Evolutionary conservation across 768 basidiomycete species (phyloP).

Genomic region (Austroboletus festivus): DNA sequence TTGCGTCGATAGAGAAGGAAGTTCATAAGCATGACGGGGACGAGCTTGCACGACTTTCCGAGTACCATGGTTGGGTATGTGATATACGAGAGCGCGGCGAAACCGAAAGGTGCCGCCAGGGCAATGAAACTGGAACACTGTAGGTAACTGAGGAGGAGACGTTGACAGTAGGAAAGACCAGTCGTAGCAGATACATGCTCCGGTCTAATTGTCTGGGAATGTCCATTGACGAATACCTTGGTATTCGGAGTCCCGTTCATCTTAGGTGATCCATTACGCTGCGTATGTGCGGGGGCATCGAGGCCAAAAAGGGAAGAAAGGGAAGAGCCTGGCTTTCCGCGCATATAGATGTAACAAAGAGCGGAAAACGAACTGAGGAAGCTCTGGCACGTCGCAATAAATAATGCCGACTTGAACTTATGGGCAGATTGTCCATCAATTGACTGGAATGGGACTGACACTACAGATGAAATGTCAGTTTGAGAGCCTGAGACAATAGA

Average conservation of each 20-base stretch:
- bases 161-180: conserved; percentile 34
- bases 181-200: conserved; percentile 30
- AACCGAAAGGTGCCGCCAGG: conserved; percentile 91
- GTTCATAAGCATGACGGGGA: conserved; percentile 98
- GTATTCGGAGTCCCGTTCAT: conserved; percentile 24
- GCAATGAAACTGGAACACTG: conserved; percentile 89
- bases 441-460: conserved; percentile 80
- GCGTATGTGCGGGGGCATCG: conserved; percentile 27
- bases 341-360: conserved; percentile 67
- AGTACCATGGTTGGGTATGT: conserved; percentile 99
- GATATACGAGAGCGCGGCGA: conserved; percentile 91
- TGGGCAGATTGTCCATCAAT: conserved; percentile 58
- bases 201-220: conserved; percentile 19
- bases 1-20: conserved; percentile 89
- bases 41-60: conserved; percentile 98
- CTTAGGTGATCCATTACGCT: conserved; percentile 21
- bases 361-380: conserved; percentile 74
- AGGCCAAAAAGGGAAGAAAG: conserved; percentile 63
- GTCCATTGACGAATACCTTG: conserved; percentile 39
- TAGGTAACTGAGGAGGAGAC: conserved; percentile 70
- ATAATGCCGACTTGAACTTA: conserved; percentile 82
- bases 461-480: conserved; percentile 35
- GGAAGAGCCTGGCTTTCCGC: conserved; percentile 52
- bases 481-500: not conserved
- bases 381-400: conserved; percentile 85